These are phyloP conservation scores for Pyrenopolyporus hunteri DNA, from an alignment of 495 filamentous ascomycete species.

Conservation along the genomic window DNA sequence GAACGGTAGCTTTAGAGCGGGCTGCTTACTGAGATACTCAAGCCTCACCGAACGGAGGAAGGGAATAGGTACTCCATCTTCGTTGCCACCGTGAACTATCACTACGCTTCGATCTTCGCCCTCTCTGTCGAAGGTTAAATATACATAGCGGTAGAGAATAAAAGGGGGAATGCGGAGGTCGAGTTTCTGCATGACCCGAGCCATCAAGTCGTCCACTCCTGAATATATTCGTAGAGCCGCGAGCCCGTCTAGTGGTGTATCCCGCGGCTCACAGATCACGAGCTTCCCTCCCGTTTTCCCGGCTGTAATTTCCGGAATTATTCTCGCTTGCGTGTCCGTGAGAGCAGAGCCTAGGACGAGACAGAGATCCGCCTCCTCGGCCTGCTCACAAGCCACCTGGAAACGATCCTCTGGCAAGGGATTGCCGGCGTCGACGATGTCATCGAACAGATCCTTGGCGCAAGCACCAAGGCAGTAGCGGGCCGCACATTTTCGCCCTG, in stretches of 20 bases:
- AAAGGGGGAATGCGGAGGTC: constrained; percentile 46
- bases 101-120: constrained; percentile 34
- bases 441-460: constrained; percentile 47
- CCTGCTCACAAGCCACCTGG: constrained; percentile 43
- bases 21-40: constrained; percentile 41
- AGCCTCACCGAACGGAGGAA: constrained; percentile 50
- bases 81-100: constrained; percentile 45
- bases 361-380: constrained; percentile 50
- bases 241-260: constrained; percentile 47
- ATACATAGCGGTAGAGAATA: constrained; percentile 41
- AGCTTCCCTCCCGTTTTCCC: constrained; percentile 39
- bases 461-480: too few species aligned
- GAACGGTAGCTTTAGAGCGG: constrained; percentile 48
- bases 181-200: constrained; percentile 48
- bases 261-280: constrained; percentile 55
- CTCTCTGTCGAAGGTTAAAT: constrained; percentile 37
- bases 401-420: constrained; percentile 40
- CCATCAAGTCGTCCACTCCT: constrained; percentile 49
- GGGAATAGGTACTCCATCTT: constrained; percentile 52
- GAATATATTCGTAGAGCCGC: constrained; percentile 42
- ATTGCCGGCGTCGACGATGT: constrained; percentile 55
- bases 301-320: constrained; percentile 48
- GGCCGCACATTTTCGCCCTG: constrained; percentile 49
- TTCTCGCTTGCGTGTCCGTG: constrained; percentile 51
- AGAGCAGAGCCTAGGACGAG: constrained; percentile 54